Percentiles rank a stretch among this genome's conserved stretches.
Conservation (phyloP, 2,329 filamentous ascomycete genomes). For the Fusarium globosum region DNA sequence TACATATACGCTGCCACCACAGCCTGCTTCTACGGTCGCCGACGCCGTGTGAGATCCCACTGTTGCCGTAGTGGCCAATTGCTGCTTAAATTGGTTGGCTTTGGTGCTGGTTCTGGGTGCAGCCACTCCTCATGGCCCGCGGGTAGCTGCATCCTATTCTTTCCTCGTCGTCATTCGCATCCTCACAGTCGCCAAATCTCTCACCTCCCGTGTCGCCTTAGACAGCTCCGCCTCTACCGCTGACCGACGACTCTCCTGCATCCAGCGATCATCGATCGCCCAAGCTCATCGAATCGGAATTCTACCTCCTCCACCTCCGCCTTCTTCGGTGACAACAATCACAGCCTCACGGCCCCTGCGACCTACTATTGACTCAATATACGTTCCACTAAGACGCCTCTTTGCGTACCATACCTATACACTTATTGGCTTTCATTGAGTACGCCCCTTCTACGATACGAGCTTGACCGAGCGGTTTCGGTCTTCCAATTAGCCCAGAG, state of each 20-base stretch:
- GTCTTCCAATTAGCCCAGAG: conserved; percentile 35
- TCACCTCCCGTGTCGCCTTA: conserved; percentile 20
- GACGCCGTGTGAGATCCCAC: conserved; percentile 39
- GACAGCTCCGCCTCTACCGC: conserved; percentile 11
- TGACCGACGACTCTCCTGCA: conserved; percentile 10
- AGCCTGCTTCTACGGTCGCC: conserved; percentile 39
- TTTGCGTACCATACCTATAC: conserved; percentile 38
- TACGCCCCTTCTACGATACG: conserved; percentile 47
- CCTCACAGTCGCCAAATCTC: not conserved
- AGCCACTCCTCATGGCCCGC: conserved; percentile 44
- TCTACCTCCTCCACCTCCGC: conserved; percentile 22
- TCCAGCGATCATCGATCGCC: conserved; percentile 30
- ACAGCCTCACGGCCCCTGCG: conserved; percentile 34
- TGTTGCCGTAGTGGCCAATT: conserved; percentile 37
- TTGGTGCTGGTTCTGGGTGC: conserved; percentile 23
- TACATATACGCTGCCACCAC: conserved; percentile 37
- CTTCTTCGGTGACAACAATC: conserved; percentile 33
- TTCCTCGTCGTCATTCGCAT: conserved; percentile 26
- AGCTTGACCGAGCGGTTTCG: conserved; percentile 45
- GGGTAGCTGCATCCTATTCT: conserved; percentile 44
- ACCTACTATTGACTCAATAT: conserved; percentile 38
- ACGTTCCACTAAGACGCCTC: conserved; percentile 42
- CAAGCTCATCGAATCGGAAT: conserved; percentile 32
- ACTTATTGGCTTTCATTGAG: conserved; percentile 41
- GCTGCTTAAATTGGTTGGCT: conserved; percentile 30